Evolutionary conservation across 2,329 filamentous ascomycete genomes (phyloP), one percentile per base, ranked within the genome.

Genomic region (Penicillium freii): DNA sequence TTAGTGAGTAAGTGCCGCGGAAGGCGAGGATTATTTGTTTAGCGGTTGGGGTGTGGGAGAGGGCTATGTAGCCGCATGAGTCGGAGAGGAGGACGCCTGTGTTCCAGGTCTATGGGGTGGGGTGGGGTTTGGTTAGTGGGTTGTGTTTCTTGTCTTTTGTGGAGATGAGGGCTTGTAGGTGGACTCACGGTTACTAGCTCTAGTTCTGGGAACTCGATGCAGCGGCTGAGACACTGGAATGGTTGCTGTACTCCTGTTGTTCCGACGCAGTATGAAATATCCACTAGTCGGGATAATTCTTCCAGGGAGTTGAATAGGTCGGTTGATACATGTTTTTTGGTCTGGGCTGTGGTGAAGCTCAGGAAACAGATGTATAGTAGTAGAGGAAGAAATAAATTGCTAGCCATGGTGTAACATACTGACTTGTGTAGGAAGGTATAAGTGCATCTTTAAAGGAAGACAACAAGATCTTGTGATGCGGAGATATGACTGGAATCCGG

Each of bases 261-360:
- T 60, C 92, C 92, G 57, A 97, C 90, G 74, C 94, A 99, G 77
- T 97, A 97, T 47, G 91, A 81, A 58, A 97, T 94, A 73, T 99
- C 94, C 61, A 97, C 93, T 27, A 97, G 83, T 53, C 92, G 87
- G n/a, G 93, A 86, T 54, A 93, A 81, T 68, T 96, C 90, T 75
- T 97, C 92, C 15, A 99, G 85, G 19, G 90, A 87, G 57, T 84
- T 79, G 76, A 96, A 97, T 60, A 97, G 82, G 25, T 79, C 69
- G 29, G 76, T 69, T 5, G 89, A 87, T 55, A 94, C 48, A 5
- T 59, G 59, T 7, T 52, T 49, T 23, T 56, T 52, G 49, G 57
- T 53, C 15, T 57, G 40, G 36, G 55, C 54, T 15, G 25, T 13
- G 6, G 27, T 34, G 9, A 13, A 17, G 17, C 43, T 25, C 27